Evolutionary conservation across 192 early-diverging fungal species (phyloP), one percentile per base, ranked within the genome.

Genomic region (Coemansia sp.): DNA sequence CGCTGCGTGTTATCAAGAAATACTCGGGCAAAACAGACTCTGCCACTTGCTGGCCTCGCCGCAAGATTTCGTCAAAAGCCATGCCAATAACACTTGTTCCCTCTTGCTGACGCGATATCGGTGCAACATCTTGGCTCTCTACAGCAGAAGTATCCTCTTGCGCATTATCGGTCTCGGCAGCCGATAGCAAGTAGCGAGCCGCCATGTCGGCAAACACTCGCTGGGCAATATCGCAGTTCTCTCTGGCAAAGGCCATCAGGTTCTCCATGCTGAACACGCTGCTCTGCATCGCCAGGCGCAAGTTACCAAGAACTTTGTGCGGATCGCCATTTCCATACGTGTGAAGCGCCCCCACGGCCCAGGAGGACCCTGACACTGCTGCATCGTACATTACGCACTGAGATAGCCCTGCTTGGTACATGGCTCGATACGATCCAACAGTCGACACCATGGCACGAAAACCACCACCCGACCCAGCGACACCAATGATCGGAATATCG

Each of bases 371-470:
- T 0, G 77, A 86, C 22, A 85, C 84, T 68, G 91, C 93, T 3
- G 92, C 86, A 38, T 90, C 78, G 67, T 94, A 95, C 73, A 86
- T 91, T 5, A 88, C 74, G 65, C 90, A 92, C 61, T 93, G 91
- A 16, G 86, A 85, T 10, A 91, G 42, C 34, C 92, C 93, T 5
- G 88, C 75, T 15, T 90, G 77, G 27, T 92, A 74, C 78, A 91
- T 88, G 1, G 86, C 90, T 3, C 85, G 86, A 61, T 92, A 73
- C 65, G 90, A 93, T 11, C 93, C 92, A 15, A 87, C 68, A 18
- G 87, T 89, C 11, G 89, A 88, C 41, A 94, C 72, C 94, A 95
- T 95, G 8, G 94, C 93, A 6, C 93, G 89, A 75, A 89, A 93
- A 2, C 94, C 94, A 13, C 94, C 94, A 34, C 94, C 94, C 67